Conservation (phyloP, 1,139 yeast species). For the Diutina siamensis region DNA sequence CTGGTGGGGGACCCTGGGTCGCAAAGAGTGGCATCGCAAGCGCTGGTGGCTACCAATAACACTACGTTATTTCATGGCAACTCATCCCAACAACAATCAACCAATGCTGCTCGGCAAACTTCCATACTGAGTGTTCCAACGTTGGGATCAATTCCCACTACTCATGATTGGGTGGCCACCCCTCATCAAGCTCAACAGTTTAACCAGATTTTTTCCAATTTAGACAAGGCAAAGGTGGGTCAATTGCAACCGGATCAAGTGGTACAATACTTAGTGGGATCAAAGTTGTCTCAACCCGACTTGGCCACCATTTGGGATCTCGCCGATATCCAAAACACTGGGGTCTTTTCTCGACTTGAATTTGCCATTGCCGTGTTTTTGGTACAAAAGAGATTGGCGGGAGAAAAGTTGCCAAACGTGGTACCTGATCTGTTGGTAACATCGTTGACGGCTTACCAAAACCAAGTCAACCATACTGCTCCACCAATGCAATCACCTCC, state of each 20-base stretch:
- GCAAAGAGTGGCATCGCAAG: slow-evolving; percentile 28
- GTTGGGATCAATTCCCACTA: background rate
- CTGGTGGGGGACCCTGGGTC: slow-evolving; percentile 19
- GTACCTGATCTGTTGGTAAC: slow-evolving; percentile 44
- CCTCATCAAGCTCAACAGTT: slow-evolving; percentile 66
- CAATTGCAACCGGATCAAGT: slow-evolving; percentile 66
- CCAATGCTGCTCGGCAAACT: background rate
- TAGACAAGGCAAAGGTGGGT: slow-evolving; percentile 60
- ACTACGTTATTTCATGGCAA: slow-evolving; percentile 27
- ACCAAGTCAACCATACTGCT: slow-evolving; percentile 12
- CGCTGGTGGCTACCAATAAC: slow-evolving; percentile 42
- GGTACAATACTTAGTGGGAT: slow-evolving; percentile 80
- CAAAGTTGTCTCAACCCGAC: slow-evolving; percentile 74
- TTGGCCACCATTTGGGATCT: slow-evolving; percentile 92
- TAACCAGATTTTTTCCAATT: slow-evolving; percentile 63
- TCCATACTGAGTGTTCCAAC: background rate
- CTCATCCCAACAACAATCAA: slow-evolving; percentile 8
- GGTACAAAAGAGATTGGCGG: slow-evolving; percentile 74
- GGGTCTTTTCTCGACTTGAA: slow-evolving; percentile 68
- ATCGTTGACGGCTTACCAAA: slow-evolving; percentile 16
- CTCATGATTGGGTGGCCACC: slow-evolving; percentile 54
- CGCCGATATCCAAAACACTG: slow-evolving; percentile 82
- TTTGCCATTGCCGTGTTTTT: slow-evolving; percentile 90
- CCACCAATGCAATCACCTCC: slow-evolving; percentile 8
- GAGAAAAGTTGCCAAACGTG: slow-evolving; percentile 62